Conservation (phyloP, 352 stramenopile genomes). For the Phytopythium montanum region DNA sequence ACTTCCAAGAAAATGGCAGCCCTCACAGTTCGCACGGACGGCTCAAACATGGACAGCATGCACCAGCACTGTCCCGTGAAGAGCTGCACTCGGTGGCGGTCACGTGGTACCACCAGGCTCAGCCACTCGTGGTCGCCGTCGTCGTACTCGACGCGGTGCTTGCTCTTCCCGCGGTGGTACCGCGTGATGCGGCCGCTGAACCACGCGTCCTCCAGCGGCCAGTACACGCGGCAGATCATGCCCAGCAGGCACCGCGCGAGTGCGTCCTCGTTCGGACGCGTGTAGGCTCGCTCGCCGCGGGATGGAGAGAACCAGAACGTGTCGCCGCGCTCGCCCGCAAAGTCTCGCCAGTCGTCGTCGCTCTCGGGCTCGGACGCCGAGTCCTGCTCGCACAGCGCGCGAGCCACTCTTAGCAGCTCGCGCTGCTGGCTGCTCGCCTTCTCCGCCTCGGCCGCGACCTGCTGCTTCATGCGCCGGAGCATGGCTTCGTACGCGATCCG, state of each 20-base stretch:
- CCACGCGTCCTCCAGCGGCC: conserved; percentile 76
- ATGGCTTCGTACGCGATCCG: conserved; percentile 47
- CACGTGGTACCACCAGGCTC: conserved; percentile 25
- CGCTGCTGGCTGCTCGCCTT: conserved; percentile 37
- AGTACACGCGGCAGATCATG: conserved; percentile 59
- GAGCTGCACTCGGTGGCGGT: conserved; percentile 50
- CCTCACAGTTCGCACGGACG: conserved; percentile 40
- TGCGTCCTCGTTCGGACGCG: conserved; percentile 65
- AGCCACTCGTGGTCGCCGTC: conserved; percentile 81
- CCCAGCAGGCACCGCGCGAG: conserved; percentile 52
- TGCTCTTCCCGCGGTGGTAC: conserved; percentile 61
- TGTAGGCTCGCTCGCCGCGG: conserved; percentile 45
- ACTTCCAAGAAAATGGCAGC: conserved; percentile 48
- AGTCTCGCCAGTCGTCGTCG: conserved; percentile 78
- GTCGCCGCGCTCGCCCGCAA: conserved; percentile 54
- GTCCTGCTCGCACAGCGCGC: conserved; percentile 46
- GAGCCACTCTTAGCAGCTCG: conserved; percentile 43
- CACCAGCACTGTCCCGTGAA: conserved; percentile 73
- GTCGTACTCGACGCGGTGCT: conserved; percentile 69
- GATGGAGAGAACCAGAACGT: conserved; percentile 84
- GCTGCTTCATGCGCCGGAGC: conserved; percentile 41
- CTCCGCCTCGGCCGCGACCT: conserved; percentile 43
- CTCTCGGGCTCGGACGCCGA: conserved; percentile 72
- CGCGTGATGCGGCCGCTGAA: conserved; percentile 48
- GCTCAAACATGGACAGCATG: conserved; percentile 64